These are phyloP conservation scores for Fraxinus floribunda DNA, from an alignment of 305 asterid species.

Conservation along the genomic window DNA sequence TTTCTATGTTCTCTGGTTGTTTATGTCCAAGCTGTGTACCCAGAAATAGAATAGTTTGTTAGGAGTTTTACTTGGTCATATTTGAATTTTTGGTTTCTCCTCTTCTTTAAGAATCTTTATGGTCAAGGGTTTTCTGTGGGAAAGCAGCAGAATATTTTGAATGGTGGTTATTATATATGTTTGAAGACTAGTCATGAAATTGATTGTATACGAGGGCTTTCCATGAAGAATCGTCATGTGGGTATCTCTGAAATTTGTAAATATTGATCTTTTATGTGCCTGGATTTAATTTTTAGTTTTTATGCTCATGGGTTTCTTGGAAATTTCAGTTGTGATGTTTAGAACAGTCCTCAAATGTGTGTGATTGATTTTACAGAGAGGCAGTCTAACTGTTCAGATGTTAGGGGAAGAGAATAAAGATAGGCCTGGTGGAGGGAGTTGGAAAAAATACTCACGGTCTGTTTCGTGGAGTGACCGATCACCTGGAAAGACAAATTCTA, in stretches of 20 bases:
- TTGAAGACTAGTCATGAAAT: constrained; percentile 1
- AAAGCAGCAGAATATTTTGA: constrained; percentile 28
- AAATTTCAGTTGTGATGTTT: constrained; percentile 33
- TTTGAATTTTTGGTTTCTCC: constrained; percentile 40
- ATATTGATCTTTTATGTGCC: not conserved
- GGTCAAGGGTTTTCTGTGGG: constrained; percentile 54
- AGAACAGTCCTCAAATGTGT: constrained; percentile 18
- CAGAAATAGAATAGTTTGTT: constrained; percentile 18
- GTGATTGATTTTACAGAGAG: constrained; percentile 41
- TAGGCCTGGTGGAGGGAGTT: constrained; percentile 43
- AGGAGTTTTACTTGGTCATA: constrained; percentile 43
- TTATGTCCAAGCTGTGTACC: constrained; percentile 24
- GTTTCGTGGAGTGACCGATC: constrained; percentile 79
- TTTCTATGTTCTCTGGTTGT: constrained; percentile 17
- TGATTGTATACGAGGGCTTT: constrained; percentile 9
- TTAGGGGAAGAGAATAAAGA: constrained; percentile 65
- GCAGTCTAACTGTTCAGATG: constrained; percentile 45
- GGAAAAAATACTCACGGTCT: constrained; percentile 72
- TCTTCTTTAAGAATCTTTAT: constrained; percentile 12
- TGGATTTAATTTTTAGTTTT: constrained; percentile 8
- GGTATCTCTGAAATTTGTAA: constrained; percentile 18
- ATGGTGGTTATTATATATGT: constrained; percentile 14
- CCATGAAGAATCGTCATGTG: constrained; percentile 16
- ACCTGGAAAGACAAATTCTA: constrained; percentile 55
- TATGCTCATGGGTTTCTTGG: constrained; percentile 26